These are phyloP conservation scores for Diaporthe capsici DNA, from an alignment of 2,329 filamentous ascomycete genomes.

Conservation along the genomic window DNA sequence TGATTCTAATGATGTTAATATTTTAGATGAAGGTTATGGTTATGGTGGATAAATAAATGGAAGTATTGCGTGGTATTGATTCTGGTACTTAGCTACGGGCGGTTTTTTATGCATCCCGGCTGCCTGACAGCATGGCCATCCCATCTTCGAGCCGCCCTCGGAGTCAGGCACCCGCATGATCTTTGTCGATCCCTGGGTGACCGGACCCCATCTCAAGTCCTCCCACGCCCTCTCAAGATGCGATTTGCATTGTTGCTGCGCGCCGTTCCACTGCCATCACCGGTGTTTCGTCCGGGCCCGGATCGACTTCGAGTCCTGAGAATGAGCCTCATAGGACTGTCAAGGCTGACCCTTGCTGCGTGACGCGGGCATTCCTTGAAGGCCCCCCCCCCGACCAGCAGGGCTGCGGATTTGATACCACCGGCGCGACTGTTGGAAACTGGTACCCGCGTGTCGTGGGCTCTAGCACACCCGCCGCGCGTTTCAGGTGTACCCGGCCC, in stretches of 20 bases:
- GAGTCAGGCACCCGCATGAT: constrained; percentile 28
- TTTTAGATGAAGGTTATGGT: too few species aligned
- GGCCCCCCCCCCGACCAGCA: not conserved
- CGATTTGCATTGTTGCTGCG: constrained; percentile 12
- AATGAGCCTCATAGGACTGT: constrained; percentile 7
- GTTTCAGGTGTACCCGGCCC: constrained; percentile 27
- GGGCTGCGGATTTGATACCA: constrained; percentile 13
- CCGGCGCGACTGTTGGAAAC: constrained; percentile 4
- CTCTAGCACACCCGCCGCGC: constrained; percentile 23
- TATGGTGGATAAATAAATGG: too few species aligned
- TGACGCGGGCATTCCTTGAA: not conserved
- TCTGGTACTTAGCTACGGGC: too few species aligned
- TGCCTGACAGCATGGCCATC: constrained; percentile 21
- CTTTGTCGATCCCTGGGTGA: constrained; percentile 3
- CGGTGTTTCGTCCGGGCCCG: constrained; percentile 19
- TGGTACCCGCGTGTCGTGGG: not conserved
- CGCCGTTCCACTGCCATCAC: constrained; percentile 1
- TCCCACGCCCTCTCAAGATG: not conserved
- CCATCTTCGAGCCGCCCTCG: constrained; percentile 20
- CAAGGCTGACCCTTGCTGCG: constrained; percentile 15
- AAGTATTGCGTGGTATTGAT: too few species aligned
- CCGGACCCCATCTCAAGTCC: constrained; percentile 12
- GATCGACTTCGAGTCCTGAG: constrained; percentile 1
- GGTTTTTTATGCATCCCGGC: too few species aligned
- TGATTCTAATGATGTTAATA: too few species aligned